phyloP scores from a whole-genome alignment of 139 green algal genomes.

The Picochlorum sp. region DNA sequence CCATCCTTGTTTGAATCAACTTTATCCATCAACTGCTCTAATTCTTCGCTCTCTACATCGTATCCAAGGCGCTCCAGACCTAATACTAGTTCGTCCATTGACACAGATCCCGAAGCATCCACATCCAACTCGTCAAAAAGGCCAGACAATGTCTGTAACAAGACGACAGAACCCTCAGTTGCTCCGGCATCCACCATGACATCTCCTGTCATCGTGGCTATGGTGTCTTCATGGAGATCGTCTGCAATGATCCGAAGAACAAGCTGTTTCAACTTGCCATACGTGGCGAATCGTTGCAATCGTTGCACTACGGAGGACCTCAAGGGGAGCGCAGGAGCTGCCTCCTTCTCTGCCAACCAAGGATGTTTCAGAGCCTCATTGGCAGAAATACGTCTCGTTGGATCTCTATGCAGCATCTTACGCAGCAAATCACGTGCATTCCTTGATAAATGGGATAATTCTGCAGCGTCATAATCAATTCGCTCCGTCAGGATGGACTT shows the following conservation, averaged over 20 bases:
- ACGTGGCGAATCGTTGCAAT: constrained; percentile 87
- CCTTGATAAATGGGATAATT: constrained; percentile 27
- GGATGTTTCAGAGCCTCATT: constrained; percentile 20
- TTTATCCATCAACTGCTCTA: constrained; percentile 59
- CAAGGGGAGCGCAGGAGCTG: constrained; percentile 14
- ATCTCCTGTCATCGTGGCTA: constrained; percentile 5
- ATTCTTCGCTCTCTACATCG: constrained; percentile 44
- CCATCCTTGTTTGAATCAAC: constrained; percentile 60
- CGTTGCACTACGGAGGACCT: constrained; percentile 49
- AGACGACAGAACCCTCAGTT: constrained; percentile 12
- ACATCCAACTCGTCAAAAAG: constrained; percentile 62
- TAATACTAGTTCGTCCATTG: constrained; percentile 56
- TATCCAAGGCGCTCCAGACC: constrained; percentile 59
- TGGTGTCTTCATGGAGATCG: constrained; percentile 38
- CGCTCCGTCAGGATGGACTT: constrained; percentile 61
- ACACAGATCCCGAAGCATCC: constrained; percentile 59
- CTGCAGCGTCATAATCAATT: constrained; percentile 55
- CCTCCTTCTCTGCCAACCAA: constrained; percentile 20
- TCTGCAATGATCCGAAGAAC: constrained; percentile 78
- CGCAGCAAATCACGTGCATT: constrained; percentile 36
- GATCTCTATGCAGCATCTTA: constrained; percentile 60
- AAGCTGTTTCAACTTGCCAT: constrained; percentile 82
- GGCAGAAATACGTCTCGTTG: constrained; percentile 49
- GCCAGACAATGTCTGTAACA: constrained; percentile 12
- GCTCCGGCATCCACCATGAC: background rate